Evolutionary conservation across 75 land plant species (phyloP).

Genomic region (Pseudotsuga menziesii): DNA sequence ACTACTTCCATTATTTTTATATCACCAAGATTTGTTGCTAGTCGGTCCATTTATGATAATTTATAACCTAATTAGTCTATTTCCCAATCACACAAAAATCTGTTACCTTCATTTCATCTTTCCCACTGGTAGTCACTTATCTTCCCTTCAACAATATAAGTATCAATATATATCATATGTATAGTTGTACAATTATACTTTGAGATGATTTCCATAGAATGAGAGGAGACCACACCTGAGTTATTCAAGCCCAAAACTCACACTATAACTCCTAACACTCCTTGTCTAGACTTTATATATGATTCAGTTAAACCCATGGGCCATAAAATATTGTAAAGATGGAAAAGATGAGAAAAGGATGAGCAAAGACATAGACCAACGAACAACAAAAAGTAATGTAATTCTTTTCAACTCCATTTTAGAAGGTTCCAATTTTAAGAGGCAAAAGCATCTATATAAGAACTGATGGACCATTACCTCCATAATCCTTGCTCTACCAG

Average conservation of each 20-base stretch:
- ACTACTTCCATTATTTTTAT: too few species aligned
- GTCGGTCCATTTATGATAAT: too few species aligned
- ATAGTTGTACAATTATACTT: background rate
- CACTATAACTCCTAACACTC: background rate
- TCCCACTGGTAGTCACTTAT: too few species aligned
- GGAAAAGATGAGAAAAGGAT: background rate
- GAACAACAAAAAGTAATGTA: background rate
- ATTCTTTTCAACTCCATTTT: background rate
- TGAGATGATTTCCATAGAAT: background rate
- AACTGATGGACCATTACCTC: constrained; percentile 23
- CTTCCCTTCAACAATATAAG: background rate
- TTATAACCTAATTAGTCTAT: too few species aligned
- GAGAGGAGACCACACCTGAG: background rate
- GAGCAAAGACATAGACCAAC: background rate
- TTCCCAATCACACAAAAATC: too few species aligned
- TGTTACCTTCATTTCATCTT: too few species aligned
- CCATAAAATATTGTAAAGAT: background rate
- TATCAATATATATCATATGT: background rate
- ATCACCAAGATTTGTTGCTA: too few species aligned
- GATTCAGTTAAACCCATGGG: background rate
- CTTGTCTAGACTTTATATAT: background rate
- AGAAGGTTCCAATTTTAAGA: background rate
- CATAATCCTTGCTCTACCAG: constrained; percentile 18
- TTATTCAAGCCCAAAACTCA: background rate
- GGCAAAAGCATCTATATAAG: background rate